These are phyloP conservation scores for Botrytis sinoallii DNA, from an alignment of 2,329 filamentous ascomycete species.

Conservation along the genomic window DNA sequence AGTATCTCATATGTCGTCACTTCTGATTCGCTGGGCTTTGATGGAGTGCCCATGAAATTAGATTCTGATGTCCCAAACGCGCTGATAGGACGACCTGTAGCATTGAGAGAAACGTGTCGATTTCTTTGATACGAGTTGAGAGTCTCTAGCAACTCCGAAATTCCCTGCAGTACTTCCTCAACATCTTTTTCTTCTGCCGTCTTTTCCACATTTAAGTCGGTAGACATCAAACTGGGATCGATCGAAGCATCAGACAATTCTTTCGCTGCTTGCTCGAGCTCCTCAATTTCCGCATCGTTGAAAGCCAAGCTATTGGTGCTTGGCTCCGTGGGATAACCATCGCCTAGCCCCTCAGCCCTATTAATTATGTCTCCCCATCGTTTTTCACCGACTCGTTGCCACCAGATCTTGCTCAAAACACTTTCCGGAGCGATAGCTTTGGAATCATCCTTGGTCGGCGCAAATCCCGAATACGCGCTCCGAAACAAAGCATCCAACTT, in stretches of 20 bases:
- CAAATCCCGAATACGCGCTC: slow-evolving; percentile 76
- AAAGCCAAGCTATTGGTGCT: slow-evolving; percentile 16
- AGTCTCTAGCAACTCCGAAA: slow-evolving; percentile 73
- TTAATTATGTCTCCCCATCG: slow-evolving; percentile 62
- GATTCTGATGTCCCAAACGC: slow-evolving; percentile 64
- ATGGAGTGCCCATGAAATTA: slow-evolving; percentile 53
- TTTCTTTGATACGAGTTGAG: slow-evolving; percentile 76
- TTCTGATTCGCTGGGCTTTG: slow-evolving; percentile 60
- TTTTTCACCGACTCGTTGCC: slow-evolving; percentile 66
- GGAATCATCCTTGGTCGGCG: slow-evolving; percentile 71
- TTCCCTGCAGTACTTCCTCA: slow-evolving; percentile 68
- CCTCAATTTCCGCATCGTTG: slow-evolving; percentile 33
- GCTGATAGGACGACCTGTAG: slow-evolving; percentile 57
- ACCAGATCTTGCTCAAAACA: slow-evolving; percentile 69
- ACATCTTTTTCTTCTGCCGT: slow-evolving; percentile 56
- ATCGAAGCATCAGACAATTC: slow-evolving; percentile 57
- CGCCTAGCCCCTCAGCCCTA: slow-evolving; percentile 25
- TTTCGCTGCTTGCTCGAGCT: slow-evolving; percentile 51
- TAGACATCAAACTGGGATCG: slow-evolving; percentile 50
- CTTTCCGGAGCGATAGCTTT: slow-evolving; percentile 66
- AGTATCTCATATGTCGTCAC: slow-evolving; percentile 51
- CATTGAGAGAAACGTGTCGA: slow-evolving; percentile 66
- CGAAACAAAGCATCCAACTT: slow-evolving; percentile 74
- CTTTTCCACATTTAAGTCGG: slow-evolving; percentile 46
- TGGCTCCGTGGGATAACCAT: slow-evolving; percentile 9